phyloP scores from a whole-genome alignment of 2,329 filamentous ascomycete species.

The Paracamarosporium sp. region DNA sequence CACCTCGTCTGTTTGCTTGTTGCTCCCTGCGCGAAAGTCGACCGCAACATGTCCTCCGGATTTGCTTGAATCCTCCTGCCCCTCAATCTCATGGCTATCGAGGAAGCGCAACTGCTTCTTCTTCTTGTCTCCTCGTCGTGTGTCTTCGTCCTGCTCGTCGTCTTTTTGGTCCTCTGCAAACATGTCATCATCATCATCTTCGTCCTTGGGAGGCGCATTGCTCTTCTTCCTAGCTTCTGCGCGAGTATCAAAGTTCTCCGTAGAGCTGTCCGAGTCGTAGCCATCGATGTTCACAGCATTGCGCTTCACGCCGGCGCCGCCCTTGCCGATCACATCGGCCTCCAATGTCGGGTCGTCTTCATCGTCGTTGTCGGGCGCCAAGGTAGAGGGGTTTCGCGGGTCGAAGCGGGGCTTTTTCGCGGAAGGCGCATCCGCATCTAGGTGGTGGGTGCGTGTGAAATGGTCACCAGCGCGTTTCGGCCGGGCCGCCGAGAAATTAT shows the following conservation, averaged over 20 bases:
- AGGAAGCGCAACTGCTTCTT: slow-evolving; percentile 69
- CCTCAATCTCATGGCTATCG: slow-evolving; percentile 72
- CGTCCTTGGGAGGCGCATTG: slow-evolving; percentile 59
- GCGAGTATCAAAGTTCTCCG: slow-evolving; percentile 84
- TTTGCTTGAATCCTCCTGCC: slow-evolving; percentile 76
- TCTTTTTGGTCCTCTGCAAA: slow-evolving; percentile 74
- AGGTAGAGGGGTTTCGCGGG: slow-evolving; percentile 88
- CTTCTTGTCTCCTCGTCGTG: slow-evolving; percentile 62
- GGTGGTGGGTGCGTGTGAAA: slow-evolving; percentile 77
- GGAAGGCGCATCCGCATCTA: slow-evolving; percentile 60
- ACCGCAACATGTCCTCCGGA: slow-evolving; percentile 71
- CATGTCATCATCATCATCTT: slow-evolving; percentile 72
- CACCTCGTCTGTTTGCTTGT: slow-evolving; percentile 63
- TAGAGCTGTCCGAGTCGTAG: slow-evolving; percentile 91
- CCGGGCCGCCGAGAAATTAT: slow-evolving; percentile 63
- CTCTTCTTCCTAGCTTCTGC: slow-evolving; percentile 64
- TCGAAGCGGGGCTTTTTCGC: slow-evolving; percentile 90
- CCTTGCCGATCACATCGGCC: slow-evolving; percentile 86
- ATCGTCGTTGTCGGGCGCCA: slow-evolving; percentile 81
- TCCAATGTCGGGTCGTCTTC: slow-evolving; percentile 81
- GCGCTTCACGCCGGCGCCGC: slow-evolving; percentile 79
- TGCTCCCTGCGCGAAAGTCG: slow-evolving; percentile 58
- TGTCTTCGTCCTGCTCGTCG: slow-evolving; percentile 60
- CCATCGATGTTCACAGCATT: slow-evolving; percentile 96
- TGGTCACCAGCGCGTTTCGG: slow-evolving; percentile 85